A percentile compares a stretch with the other conserved stretches of the same genome.
These are phyloP conservation scores for Eragrostis curvula DNA, from an alignment of 176 grass and related monocot genomes.

Conservation along the genomic window DNA sequence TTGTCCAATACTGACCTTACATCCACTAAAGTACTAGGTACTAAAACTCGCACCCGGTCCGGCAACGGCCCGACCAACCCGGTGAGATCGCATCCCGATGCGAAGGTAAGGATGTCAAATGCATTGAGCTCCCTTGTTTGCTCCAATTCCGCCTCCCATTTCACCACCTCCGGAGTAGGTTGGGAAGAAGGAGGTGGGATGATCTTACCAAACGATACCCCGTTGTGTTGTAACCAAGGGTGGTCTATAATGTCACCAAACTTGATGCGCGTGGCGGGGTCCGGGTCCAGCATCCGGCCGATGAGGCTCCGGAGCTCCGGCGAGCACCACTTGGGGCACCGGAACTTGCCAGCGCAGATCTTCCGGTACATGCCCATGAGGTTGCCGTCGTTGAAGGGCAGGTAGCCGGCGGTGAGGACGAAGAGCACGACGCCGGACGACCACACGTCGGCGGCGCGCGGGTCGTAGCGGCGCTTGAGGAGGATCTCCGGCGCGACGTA, in stretches of 20 bases:
- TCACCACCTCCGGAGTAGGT: background rate
- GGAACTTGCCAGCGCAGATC: conserved; percentile 74
- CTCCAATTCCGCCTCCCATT: background rate
- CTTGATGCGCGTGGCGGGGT: conserved; percentile 59
- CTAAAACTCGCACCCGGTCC: background rate
- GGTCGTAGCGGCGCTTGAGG: conserved; percentile 59
- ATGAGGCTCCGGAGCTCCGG: conserved; percentile 61
- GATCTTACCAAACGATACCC: background rate
- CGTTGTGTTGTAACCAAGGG: conserved; percentile 66
- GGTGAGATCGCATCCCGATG: conserved; percentile 57
- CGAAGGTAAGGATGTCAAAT: conserved; percentile 82
- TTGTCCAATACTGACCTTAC: background rate
- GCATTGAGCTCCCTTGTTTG: conserved; percentile 58
- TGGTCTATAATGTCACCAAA: conserved; percentile 51
- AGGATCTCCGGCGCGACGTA: conserved; percentile 86
- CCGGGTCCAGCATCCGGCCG: conserved; percentile 66
- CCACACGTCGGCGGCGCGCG: conserved; percentile 75
- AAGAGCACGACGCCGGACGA: conserved; percentile 87
- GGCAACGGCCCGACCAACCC: background rate
- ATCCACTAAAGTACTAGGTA: background rate
- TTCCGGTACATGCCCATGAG: conserved; percentile 83
- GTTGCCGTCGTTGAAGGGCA: conserved; percentile 87
- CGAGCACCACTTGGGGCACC: conserved; percentile 75
- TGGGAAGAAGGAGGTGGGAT: conserved; percentile 1
- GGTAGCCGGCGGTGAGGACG: conserved; percentile 79